Evolutionary conservation across 1,139 yeast genomes (phyloP).

Genomic region (Hemisphaericaspora subhashii): DNA sequence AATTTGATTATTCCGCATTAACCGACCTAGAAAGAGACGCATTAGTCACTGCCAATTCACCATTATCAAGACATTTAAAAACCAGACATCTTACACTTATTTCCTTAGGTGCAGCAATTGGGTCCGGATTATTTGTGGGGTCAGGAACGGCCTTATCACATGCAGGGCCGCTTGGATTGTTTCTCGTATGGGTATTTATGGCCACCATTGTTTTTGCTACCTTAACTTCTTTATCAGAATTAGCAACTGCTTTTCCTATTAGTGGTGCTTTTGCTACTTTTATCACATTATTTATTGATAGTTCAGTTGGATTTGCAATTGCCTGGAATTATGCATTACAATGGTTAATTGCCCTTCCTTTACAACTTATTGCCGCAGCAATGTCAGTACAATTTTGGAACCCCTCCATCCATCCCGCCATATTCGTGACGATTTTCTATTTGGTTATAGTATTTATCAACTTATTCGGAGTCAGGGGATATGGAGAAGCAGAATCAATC

Average conservation of each 20-base stretch:
- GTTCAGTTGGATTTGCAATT: slow-evolving; percentile 43
- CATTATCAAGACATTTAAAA: slow-evolving; percentile 32
- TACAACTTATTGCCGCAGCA: slow-evolving; percentile 42
- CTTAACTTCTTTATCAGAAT: slow-evolving; percentile 44
- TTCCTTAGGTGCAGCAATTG: slow-evolving; percentile 44
- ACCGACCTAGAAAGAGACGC: slow-evolving; percentile 34
- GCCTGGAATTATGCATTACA: slow-evolving; percentile 48
- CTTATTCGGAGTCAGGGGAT: slow-evolving; percentile 41
- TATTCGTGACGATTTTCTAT: slow-evolving; percentile 42
- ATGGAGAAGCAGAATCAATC: slow-evolving; percentile 46
- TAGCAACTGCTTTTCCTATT: slow-evolving; percentile 39
- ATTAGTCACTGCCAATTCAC: slow-evolving; percentile 30
- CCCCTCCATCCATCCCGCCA: slow-evolving; percentile 34
- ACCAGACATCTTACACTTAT: slow-evolving; percentile 43
- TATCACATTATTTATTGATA: slow-evolving; percentile 42
- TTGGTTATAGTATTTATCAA: slow-evolving; percentile 35
- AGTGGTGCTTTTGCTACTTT: slow-evolving; percentile 41
- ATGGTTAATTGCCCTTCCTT: slow-evolving; percentile 33
- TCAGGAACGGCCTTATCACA: slow-evolving; percentile 31
- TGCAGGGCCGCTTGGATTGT: slow-evolving; percentile 40
- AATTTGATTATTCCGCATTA: slow-evolving; percentile 29
- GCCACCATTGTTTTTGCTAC: slow-evolving; percentile 31
- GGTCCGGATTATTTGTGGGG: slow-evolving; percentile 43
- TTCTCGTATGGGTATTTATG: slow-evolving; percentile 39
- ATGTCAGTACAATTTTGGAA: slow-evolving; percentile 45